Evolutionary conservation across 257 asterid species (phyloP).

Genomic region (Sherardia arvensis): DNA sequence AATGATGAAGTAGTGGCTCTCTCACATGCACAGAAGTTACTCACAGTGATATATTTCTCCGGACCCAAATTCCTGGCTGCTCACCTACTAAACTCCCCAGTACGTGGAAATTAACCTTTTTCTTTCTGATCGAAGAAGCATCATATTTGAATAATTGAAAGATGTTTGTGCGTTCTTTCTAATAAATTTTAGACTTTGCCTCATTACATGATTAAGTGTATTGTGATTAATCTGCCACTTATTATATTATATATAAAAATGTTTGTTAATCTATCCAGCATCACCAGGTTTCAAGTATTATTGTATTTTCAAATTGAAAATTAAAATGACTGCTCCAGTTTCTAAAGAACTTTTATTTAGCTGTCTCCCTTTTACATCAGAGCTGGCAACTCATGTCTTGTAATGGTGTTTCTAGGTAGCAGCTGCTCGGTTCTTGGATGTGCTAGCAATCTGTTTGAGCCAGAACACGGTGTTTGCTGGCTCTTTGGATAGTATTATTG

Average conservation of each 20-base stretch:
- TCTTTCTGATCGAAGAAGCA: slow-evolving; percentile 4
- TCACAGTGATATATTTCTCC: slow-evolving; percentile 60
- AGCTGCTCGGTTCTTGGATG: slow-evolving; percentile 80
- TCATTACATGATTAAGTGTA: not conserved
- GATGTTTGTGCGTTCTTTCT: not conserved
- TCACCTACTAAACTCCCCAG: slow-evolving; percentile 70
- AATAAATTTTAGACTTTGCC: not conserved
- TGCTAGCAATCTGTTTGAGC: slow-evolving; percentile 74
- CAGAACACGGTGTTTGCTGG: slow-evolving; percentile 83
- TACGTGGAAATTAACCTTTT: slow-evolving; percentile 26
- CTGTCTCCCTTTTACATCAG: not conserved
- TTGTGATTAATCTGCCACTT: not conserved
- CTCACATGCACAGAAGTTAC: slow-evolving; percentile 74
- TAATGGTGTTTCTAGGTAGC: slow-evolving; percentile 38
- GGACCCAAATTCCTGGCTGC: slow-evolving; percentile 76
- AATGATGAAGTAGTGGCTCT: slow-evolving; percentile 63
- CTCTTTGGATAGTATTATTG: slow-evolving; percentile 64
- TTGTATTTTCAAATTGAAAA: not conserved
- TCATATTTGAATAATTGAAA: no score
- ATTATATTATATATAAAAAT: not conserved
- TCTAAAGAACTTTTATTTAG: not conserved
- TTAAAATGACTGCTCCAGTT: not conserved
- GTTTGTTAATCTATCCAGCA: not conserved
- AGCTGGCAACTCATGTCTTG: not conserved
- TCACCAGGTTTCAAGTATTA: not conserved